A percentile compares a stretch with the other conserved stretches of the same genome.
phyloP scores from a whole-genome alignment of 75 land plant species.

The Pinus taeda region DNA sequence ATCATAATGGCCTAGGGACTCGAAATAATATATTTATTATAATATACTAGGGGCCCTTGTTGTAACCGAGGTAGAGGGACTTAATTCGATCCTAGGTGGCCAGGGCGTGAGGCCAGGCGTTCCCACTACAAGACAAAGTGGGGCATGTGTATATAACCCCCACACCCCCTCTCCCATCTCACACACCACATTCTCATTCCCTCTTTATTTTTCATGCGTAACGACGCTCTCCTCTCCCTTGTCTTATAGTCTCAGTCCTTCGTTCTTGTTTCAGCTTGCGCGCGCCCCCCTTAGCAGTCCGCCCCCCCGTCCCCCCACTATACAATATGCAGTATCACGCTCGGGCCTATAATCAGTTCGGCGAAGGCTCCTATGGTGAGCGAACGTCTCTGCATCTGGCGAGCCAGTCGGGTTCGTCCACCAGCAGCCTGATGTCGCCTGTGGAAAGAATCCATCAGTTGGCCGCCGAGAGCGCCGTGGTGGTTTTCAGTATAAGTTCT shows the following conservation, averaged over 20 bases:
- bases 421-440: neutral
- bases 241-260: too few species aligned
- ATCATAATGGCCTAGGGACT: neutral
- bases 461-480: conserved; percentile 52
- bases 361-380: neutral
- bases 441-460: conserved; percentile 38
- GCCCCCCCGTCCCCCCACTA: too few species aligned
- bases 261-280: too few species aligned
- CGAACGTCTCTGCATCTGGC: neutral
- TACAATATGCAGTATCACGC: neutral
- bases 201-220: too few species aligned
- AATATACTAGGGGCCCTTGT: neutral
- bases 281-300: too few species aligned
- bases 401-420: neutral
- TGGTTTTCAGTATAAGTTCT: conserved; percentile 48
- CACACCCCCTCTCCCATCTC: neutral
- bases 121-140: neutral
- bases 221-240: too few species aligned
- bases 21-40: neutral
- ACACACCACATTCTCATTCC: neutral
- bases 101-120: neutral
- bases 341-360: neutral
- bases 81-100: neutral
- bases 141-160: conserved; percentile 2
- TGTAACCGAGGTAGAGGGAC: neutral